Base-by-base conservation (phyloP, 805 yeast species). In the Zygosaccharomyces kombuchaensis region DNA sequence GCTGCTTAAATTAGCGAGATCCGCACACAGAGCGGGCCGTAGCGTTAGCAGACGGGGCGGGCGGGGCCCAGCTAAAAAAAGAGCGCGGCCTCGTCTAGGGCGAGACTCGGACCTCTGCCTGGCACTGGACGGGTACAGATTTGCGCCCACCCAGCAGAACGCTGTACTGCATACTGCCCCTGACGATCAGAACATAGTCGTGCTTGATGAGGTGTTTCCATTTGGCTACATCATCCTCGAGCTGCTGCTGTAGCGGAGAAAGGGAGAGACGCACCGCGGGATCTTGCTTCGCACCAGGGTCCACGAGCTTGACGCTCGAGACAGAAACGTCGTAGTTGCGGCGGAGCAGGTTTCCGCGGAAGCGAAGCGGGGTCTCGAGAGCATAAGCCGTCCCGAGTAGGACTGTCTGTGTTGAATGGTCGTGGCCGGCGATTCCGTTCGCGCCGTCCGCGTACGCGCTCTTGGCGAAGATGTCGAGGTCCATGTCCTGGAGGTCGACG, bases 391-490 rank as follows among this genome's bases (percentile, higher is more conserved):
- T 76, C 0, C 98, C 97, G 34, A 90, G 69, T 21, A 89, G 67
- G 9, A 90, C 80, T 0, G 96, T 89, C 54, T 83, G 82, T 6
- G 72, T 70, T 13, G 51, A 58, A 9, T 38, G 29, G 21, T 22
- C 34, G 23, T 21, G 5, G 21, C 5, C 21, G 21, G 21, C 5
- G 40, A 22, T 36, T 52, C 17, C 38, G 47, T 8, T 31, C 47
- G 9, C 43, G 3, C 45, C 35, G 8, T 41, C 44, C 9, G 77
- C 58, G 54, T 74, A 76, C 6, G 80, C 73, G 38, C 86, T 78
- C 55, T 81, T 82, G 1, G 91, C 97, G 70, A 91, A 91, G 2
- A 91, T 72, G 62, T 91, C 97, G 34, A 91, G 65, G 53, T 87
- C 91, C 8, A 83, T 82, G 10, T 80, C 78, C 34, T 72, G 70